These are phyloP conservation scores for Castanopsis chinensis DNA, from an alignment of 306 rosid genomes.

Conservation along the genomic window DNA sequence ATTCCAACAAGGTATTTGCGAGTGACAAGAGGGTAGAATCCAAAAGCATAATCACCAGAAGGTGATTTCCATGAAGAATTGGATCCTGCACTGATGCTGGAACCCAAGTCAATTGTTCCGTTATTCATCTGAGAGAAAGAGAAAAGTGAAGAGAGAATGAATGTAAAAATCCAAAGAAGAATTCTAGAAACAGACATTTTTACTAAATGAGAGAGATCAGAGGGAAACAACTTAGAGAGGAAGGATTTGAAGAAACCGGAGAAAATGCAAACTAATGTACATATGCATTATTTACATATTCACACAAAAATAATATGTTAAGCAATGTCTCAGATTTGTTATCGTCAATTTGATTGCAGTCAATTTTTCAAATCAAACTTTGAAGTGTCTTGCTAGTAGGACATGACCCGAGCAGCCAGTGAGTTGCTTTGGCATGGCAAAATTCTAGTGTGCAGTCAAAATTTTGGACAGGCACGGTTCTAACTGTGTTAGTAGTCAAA, in stretches of 20 bases:
- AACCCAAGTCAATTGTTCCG: not conserved
- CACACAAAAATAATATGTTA: too few relatives aligned
- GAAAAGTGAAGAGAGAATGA: not conserved
- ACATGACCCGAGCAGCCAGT: too few relatives aligned
- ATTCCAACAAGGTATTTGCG: conserved; percentile 22
- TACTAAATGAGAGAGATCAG: not conserved
- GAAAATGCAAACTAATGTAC: not conserved
- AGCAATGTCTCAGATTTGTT: too few relatives aligned
- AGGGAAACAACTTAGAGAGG: not conserved
- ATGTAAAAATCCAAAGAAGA: not conserved
- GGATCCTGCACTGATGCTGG: conserved; percentile 28
- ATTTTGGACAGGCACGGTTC: too few relatives aligned
- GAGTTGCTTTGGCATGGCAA: too few relatives aligned
- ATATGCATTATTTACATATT: too few relatives aligned
- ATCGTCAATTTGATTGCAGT: too few relatives aligned
- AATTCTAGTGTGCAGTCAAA: too few relatives aligned
- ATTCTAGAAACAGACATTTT: conserved; percentile 14
- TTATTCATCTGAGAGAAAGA: conserved; percentile 8
- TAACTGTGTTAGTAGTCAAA: too few relatives aligned
- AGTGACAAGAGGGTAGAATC: conserved; percentile 12
- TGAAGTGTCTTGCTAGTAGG: too few relatives aligned
- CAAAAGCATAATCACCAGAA: conserved; percentile 30
- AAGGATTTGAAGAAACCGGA: not conserved
- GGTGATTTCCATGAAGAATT: conserved; percentile 33
- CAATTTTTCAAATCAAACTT: too few relatives aligned